These are phyloP conservation scores for Candida bentonensis DNA, from an alignment of 805 yeast species.

Conservation along the genomic window DNA sequence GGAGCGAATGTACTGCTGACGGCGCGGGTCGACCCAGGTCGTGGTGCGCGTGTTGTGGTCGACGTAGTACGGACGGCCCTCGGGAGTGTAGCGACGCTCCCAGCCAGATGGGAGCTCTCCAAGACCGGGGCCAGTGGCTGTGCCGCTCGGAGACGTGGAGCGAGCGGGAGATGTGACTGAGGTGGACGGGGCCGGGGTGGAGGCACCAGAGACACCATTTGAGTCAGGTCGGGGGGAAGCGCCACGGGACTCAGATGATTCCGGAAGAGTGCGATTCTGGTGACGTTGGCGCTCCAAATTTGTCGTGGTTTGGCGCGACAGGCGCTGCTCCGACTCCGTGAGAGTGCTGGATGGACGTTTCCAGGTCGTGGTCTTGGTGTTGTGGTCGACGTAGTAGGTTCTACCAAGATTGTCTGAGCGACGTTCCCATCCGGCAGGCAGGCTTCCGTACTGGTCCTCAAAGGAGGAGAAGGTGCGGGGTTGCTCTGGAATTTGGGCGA, in stretches of 20 bases:
- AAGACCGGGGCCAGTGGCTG: constrained; percentile 54
- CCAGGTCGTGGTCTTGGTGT: constrained; percentile 98
- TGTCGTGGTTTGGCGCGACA: constrained; percentile 39
- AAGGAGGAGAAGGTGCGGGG: constrained; percentile 73
- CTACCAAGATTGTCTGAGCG: constrained; percentile 96
- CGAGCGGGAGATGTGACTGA: constrained; percentile 3
- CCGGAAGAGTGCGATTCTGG: constrained; percentile 81
- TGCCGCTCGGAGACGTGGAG: constrained; percentile 25
- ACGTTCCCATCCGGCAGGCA: constrained; percentile 99
- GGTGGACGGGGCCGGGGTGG: background rate
- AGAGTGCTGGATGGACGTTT: constrained; percentile 79
- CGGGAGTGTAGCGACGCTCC: constrained; percentile 97
- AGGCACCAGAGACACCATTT: constrained; percentile 6
- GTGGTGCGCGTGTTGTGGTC: constrained; percentile 99
- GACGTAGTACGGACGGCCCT: constrained; percentile 95
- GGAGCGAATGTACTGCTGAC: constrained; percentile 95
- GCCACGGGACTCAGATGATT: constrained; percentile 26
- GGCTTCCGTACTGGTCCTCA: constrained; percentile 91
- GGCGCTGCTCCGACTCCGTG: constrained; percentile 54
- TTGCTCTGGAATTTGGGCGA: background rate
- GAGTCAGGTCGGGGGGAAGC: constrained; percentile 15
- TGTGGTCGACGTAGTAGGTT: constrained; percentile 95
- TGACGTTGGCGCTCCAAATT: constrained; percentile 87
- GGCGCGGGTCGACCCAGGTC: constrained; percentile 99
- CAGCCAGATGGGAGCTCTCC: constrained; percentile 98